Evolutionary conservation across 495 filamentous ascomycete species (phyloP).

Genomic region (Alectoria sarmentosa): DNA sequence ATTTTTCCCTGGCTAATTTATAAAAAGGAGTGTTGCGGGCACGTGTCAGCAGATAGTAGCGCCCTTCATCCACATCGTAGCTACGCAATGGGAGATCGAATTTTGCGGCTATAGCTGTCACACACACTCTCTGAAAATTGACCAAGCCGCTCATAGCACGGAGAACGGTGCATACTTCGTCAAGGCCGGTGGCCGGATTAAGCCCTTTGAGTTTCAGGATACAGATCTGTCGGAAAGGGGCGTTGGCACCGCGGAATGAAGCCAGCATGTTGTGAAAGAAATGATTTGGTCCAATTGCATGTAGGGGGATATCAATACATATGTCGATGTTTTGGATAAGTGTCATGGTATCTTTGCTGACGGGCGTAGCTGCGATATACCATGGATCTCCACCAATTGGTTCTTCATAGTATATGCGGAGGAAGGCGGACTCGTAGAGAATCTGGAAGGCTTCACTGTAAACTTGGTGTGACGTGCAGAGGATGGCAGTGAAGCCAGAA

Average conservation of each 20-base stretch:
- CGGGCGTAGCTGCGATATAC: not conserved
- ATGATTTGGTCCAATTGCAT: not conserved
- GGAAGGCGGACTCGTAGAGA: not conserved
- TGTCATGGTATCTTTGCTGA: not conserved
- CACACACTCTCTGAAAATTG: not conserved
- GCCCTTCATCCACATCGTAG: not conserved
- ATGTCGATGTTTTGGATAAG: not conserved
- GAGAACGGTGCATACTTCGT: not conserved
- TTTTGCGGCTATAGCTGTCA: not conserved
- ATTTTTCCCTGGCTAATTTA: not conserved
- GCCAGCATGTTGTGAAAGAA: not conserved
- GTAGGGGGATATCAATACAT: not conserved
- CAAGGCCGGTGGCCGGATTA: not conserved
- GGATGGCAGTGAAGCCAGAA: not conserved
- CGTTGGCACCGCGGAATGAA: not conserved
- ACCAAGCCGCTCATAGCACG: not conserved
- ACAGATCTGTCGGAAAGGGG: not conserved
- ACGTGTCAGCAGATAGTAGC: not conserved
- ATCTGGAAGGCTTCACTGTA: not conserved
- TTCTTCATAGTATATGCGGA: not conserved
- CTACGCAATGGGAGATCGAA: too few relatives aligned
- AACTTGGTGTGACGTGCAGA: not conserved
- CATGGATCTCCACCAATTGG: not conserved
- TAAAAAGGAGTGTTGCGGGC: not conserved
- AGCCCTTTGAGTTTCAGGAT: not conserved